Evolutionary conservation across 2,329 filamentous ascomycete genomes (phyloP).

Genomic region (Aspergillus unguis): DNA sequence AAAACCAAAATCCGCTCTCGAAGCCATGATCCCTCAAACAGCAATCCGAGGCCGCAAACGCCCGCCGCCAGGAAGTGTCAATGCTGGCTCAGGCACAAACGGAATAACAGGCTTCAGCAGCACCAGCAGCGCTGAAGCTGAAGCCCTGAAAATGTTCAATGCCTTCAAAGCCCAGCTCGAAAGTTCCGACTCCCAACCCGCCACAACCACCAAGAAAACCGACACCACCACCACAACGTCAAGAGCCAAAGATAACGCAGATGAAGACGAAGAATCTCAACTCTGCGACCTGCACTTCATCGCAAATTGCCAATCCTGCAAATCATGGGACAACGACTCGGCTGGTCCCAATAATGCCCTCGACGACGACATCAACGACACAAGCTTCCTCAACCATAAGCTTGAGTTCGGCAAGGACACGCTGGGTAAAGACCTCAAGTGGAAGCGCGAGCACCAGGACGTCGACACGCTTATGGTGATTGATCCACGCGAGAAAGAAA

Average conservation of each 20-base stretch:
- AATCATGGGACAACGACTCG: slow-evolving; percentile 68
- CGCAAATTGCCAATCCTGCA: slow-evolving; percentile 88
- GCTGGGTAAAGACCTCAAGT: slow-evolving; percentile 83
- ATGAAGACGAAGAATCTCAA: slow-evolving; percentile 68
- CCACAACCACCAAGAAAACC: slow-evolving; percentile 13
- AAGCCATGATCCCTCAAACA: slow-evolving; percentile 48
- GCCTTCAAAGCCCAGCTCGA: slow-evolving; percentile 78
- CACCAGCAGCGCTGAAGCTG: slow-evolving; percentile 55
- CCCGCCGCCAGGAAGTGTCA: slow-evolving; percentile 35
- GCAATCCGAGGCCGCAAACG: slow-evolving; percentile 47
- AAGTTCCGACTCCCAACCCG: slow-evolving; percentile 27
- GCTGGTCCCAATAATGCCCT: slow-evolving; percentile 49
- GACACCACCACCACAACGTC: slow-evolving; percentile 7
- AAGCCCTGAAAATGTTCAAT: slow-evolving; percentile 67
- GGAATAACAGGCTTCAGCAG: slow-evolving; percentile 53
- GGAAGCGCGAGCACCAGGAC: slow-evolving; percentile 87
- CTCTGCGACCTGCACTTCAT: slow-evolving; percentile 96
- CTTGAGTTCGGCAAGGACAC: slow-evolving; percentile 86
- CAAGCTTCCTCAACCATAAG: slow-evolving; percentile 81
- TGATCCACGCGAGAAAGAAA: slow-evolving; percentile 80
- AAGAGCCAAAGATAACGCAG: slow-evolving; percentile 26
- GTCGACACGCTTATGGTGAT: slow-evolving; percentile 70
- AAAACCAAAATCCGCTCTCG: slow-evolving; percentile 46
- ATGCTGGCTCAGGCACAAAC: slow-evolving; percentile 44
- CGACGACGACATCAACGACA: slow-evolving; percentile 45